Percentiles rank a stretch among this genome's conserved stretches.
These are phyloP conservation scores for Pontederia crassipes DNA, from an alignment of 176 grass and related monocot species.

Conservation along the genomic window DNA sequence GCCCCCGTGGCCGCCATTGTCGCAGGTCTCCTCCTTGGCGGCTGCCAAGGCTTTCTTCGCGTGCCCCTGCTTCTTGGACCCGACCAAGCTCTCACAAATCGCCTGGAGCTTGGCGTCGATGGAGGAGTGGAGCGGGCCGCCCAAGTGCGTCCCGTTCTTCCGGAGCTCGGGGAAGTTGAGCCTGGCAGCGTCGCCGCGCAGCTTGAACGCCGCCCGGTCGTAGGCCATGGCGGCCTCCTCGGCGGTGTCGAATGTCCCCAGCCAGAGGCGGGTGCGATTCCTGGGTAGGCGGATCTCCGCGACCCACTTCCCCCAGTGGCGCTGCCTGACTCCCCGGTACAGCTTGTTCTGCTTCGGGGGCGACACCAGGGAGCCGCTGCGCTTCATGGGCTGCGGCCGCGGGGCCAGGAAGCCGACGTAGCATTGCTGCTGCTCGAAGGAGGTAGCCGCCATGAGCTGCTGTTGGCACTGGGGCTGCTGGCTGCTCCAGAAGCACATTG, in stretches of 20 bases:
- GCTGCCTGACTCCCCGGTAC: constrained; percentile 46
- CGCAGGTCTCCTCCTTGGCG: neutral
- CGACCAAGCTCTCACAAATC: constrained; percentile 1
- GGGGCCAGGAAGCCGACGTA: neutral
- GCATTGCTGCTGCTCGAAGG: neutral
- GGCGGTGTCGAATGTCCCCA: constrained; percentile 90
- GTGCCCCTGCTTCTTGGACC: neutral
- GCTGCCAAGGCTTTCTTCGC: neutral
- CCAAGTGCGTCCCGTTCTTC: constrained; percentile 14
- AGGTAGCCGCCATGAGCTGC: neutral
- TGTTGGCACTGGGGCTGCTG: neutral
- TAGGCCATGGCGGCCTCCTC: constrained; percentile 71
- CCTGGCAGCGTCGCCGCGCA: constrained; percentile 50
- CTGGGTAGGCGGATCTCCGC: constrained; percentile 68
- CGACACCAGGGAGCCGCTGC: neutral
- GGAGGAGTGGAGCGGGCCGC: constrained; percentile 18
- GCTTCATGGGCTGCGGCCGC: constrained; percentile 5
- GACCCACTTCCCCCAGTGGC: constrained; percentile 89
- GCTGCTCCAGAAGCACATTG: neutral
- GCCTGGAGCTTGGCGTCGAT: constrained; percentile 15
- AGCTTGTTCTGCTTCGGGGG: constrained; percentile 1
- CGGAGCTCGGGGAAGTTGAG: constrained; percentile 61
- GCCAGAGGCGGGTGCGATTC: constrained; percentile 62
- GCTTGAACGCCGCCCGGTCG: constrained; percentile 52
- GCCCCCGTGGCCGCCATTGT: neutral